Conservation (phyloP, 2,329 filamentous ascomycete species). For the Xylariaceae sp. region DNA sequence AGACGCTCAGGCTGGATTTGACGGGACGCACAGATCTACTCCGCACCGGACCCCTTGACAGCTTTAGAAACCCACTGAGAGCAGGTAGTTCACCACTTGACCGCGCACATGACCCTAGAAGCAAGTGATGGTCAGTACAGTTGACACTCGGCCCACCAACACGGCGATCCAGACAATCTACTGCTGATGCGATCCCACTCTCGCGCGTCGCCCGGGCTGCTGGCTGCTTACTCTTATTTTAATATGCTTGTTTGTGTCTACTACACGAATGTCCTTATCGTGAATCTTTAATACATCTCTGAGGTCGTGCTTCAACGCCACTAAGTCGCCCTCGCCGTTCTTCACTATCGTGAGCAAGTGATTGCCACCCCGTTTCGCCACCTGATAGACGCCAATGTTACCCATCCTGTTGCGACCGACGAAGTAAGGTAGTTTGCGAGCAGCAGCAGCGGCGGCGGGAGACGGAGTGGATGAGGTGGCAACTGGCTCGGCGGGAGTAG, state of each 20-base stretch:
- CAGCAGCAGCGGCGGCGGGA: too few species aligned
- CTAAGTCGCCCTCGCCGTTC: slow-evolving; percentile 70
- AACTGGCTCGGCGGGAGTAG: slow-evolving; percentile 24
- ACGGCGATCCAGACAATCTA: background rate
- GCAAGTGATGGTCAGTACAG: slow-evolving; percentile 1
- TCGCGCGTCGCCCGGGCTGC: background rate
- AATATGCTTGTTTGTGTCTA: slow-evolving; percentile 65
- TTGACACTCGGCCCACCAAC: background rate
- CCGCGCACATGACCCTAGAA: slow-evolving; percentile 23
- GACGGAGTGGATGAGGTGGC: too few species aligned
- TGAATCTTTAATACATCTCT: slow-evolving; percentile 52
- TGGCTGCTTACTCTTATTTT: slow-evolving; percentile 57
- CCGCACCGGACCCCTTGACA: background rate
- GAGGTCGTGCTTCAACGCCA: slow-evolving; percentile 60
- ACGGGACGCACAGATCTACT: background rate
- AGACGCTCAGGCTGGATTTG: background rate
- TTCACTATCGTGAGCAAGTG: slow-evolving; percentile 68
- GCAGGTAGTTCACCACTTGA: slow-evolving; percentile 24
- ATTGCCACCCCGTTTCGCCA: slow-evolving; percentile 69
- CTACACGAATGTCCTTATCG: slow-evolving; percentile 48
- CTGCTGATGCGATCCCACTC: background rate
- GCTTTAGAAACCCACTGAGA: slow-evolving; percentile 26
- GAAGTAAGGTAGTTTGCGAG: slow-evolving; percentile 54
- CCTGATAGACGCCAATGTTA: slow-evolving; percentile 72
- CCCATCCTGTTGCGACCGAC: slow-evolving; percentile 65